Evolutionary conservation across 352 stramenopile genomes (phyloP), one percentile per base, ranked within the genome.

Genomic region (Phytophthora sojae): DNA sequence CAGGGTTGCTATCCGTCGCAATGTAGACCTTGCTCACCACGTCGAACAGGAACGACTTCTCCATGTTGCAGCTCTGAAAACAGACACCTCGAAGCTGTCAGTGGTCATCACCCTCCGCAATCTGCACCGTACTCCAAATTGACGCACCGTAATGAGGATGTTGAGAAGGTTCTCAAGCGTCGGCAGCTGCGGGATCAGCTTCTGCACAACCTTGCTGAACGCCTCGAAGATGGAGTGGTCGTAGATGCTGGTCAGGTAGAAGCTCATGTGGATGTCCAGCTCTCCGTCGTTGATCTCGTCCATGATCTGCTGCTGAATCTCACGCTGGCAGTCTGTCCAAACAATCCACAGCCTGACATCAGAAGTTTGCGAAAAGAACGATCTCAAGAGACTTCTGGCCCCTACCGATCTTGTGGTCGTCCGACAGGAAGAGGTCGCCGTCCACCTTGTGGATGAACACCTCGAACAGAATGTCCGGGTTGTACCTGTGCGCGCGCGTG

Each of bases 391-490:
- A 42, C 9, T 17, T 7, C 6, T 14, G 25, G 9, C 57, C 25
- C 71, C 25, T 69, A 93, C 85, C 97, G 57, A 99, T 98, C 80
- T 99, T 99, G 77, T 98, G 95, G 80, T 99, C 97, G 69, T 99
- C 97, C 56, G 91, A 98, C 25, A 99, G 85, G 79, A 99, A 99
- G 6, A 99, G 76, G 69, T 99, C 98, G 32, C 98, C 98, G 76
- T 99, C 98, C 7, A 99, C 97, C 79, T 99, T 99, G 91, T 99
- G 98, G 61, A 99, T 99, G 75, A 99, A 99, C 21, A 99, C 96
- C 73, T 99, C 97, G 64, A 99, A 97, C 42, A 96, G 86, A 70
- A 99, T 98, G 64, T 97, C 89, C 11, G 97, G 96, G 75, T 99
- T 99, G 79, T 98, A 95, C 21, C 80, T 73, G 61, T 97, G 90